phyloP scores from a whole-genome alignment of 805 yeast species.

The Suhomyces emberorum region DNA sequence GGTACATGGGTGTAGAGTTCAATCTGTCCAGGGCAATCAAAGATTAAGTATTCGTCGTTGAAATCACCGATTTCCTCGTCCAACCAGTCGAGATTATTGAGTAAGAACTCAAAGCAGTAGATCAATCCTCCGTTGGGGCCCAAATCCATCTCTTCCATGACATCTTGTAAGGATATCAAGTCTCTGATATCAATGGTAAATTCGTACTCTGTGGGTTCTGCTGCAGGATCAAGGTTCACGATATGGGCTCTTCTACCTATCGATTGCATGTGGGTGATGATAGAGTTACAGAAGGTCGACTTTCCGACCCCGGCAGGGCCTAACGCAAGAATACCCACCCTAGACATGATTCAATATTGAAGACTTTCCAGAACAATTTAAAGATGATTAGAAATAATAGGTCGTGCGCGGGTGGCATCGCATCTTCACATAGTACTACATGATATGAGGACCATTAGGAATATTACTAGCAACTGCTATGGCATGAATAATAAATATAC shows the following conservation, averaged over 20 bases:
- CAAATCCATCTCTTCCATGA: slow-evolving; percentile 87
- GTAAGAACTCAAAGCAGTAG: slow-evolving; percentile 88
- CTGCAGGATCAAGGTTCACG: slow-evolving; percentile 95
- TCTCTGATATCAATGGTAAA: slow-evolving; percentile 92
- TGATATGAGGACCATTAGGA: no score
- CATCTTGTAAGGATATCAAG: slow-evolving; percentile 85
- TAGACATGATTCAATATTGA: slow-evolving; percentile 80
- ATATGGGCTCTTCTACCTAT: slow-evolving; percentile 92
- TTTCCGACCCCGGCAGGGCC: slow-evolving; percentile 99
- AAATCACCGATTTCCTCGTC: slow-evolving; percentile 96
- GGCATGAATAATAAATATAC: no score
- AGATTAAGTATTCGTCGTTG: slow-evolving; percentile 88
- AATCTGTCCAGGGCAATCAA: slow-evolving; percentile 97
- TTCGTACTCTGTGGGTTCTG: slow-evolving; percentile 87
- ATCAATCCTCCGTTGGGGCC: slow-evolving; percentile 96
- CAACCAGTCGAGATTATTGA: slow-evolving; percentile 92
- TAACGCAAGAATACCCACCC: slow-evolving; percentile 88
- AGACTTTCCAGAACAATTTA: no score
- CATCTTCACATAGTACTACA: no score
- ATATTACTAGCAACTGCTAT: no score
- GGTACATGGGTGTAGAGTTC: slow-evolving; percentile 95
- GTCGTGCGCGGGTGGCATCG: no score
- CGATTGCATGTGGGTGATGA: slow-evolving; percentile 83
- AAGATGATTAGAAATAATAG: background rate
- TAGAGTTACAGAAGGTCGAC: slow-evolving; percentile 86